These are phyloP conservation scores for apple (Malus domestica) DNA, from an alignment of 306 rosid genomes.

Conservation along the genomic window DNA sequence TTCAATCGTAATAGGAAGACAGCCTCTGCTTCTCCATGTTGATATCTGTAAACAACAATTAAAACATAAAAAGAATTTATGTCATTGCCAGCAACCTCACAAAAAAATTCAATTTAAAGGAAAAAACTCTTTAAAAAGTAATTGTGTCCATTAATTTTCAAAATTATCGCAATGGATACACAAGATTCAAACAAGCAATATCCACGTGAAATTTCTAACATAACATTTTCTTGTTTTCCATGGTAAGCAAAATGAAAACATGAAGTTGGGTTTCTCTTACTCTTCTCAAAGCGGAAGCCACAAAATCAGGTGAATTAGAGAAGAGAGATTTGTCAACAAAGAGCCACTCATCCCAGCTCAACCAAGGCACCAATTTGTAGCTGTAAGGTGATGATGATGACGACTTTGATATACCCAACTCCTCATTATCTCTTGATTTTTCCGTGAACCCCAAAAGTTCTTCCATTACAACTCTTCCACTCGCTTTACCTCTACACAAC, in stretches of 20 bases:
- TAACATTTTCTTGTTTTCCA: background rate
- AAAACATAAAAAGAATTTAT: background rate
- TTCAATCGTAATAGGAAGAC: constrained; percentile 63
- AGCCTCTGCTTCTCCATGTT: constrained; percentile 81
- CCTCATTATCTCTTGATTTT: background rate
- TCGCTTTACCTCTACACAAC: background rate
- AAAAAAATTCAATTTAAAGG: background rate
- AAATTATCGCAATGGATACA: background rate
- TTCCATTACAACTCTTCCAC: constrained; percentile 1
- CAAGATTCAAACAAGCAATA: background rate
- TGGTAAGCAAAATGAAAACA: background rate
- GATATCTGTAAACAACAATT: constrained; percentile 43
- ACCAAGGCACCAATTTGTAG: constrained; percentile 79
- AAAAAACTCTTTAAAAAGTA: background rate
- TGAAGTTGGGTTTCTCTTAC: constrained; percentile 26
- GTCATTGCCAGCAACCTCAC: background rate
- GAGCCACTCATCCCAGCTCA: constrained; percentile 85
- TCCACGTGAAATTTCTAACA: background rate
- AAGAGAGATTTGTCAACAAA: constrained; percentile 60
- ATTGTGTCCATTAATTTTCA: background rate
- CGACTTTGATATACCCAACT: background rate
- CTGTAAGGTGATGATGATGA: constrained; percentile 17
- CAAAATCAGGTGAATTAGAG: constrained; percentile 47
- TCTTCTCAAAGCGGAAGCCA: constrained; percentile 57
- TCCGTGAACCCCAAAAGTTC: constrained; percentile 8